phyloP scores from a whole-genome alignment of 148 eudicot species.

The Rhododendron henanense region DNA sequence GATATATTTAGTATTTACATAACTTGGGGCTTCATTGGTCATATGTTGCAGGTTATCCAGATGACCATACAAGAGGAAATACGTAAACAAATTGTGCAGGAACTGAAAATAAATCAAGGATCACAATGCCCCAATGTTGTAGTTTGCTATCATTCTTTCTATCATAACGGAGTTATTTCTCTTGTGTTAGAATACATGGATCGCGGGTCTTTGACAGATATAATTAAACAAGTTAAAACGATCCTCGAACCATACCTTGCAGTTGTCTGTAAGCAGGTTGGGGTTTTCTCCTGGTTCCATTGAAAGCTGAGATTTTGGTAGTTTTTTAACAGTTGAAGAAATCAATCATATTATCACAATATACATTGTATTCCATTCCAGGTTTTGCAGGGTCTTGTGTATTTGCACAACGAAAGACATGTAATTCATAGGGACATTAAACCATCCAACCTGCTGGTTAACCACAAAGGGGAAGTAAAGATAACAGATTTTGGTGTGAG shows the following conservation, averaged over 20 bases:
- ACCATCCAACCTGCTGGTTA: slow-evolving; percentile 90
- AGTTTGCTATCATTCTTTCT: slow-evolving; percentile 86
- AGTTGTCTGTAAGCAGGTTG: slow-evolving; percentile 91
- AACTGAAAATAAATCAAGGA: slow-evolving; percentile 92
- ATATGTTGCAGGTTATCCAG: slow-evolving; percentile 71
- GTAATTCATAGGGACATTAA: slow-evolving; percentile 95
- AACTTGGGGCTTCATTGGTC: slow-evolving; percentile 3
- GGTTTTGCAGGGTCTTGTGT: slow-evolving; percentile 91
- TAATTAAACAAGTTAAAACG: slow-evolving; percentile 83
- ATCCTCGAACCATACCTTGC: slow-evolving; percentile 98
- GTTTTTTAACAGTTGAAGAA: neutral
- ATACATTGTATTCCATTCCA: slow-evolving; percentile 20
- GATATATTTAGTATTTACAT: neutral
- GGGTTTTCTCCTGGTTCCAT: slow-evolving; percentile 5
- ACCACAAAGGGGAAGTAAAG: slow-evolving; percentile 95
- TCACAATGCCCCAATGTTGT: slow-evolving; percentile 89
- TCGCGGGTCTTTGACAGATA: slow-evolving; percentile 88
- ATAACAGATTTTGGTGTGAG: slow-evolving; percentile 98
- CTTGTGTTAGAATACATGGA: slow-evolving; percentile 96
- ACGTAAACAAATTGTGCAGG: slow-evolving; percentile 96
- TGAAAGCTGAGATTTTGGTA: neutral
- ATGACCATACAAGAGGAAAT: slow-evolving; percentile 97
- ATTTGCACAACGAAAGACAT: slow-evolving; percentile 88
- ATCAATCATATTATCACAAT: neutral
- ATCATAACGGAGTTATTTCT: slow-evolving; percentile 90